Conservation (phyloP, 208 protist species). For the Porcisia deanei region DNA sequence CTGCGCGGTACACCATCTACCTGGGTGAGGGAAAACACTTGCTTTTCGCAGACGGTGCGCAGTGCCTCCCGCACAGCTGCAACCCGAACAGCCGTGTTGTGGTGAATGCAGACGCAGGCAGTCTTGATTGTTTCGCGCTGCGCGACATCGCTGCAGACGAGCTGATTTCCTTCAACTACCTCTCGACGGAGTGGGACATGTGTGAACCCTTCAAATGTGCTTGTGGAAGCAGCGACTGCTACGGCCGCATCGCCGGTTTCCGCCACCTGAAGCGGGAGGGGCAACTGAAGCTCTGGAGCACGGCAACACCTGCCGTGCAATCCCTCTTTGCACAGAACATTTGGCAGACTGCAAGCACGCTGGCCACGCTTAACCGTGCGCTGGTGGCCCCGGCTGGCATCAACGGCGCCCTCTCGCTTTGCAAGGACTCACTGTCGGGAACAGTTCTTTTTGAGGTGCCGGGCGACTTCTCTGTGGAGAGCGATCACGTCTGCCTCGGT, state of each 20-base stretch:
- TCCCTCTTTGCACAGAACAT: slow-evolving; percentile 61
- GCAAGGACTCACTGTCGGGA: slow-evolving; percentile 58
- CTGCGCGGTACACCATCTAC: slow-evolving; percentile 86
- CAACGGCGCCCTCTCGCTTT: slow-evolving; percentile 45
- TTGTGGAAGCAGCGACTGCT: slow-evolving; percentile 61
- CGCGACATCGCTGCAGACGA: slow-evolving; percentile 62
- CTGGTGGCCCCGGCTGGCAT: slow-evolving; percentile 38
- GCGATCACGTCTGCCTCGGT: slow-evolving; percentile 45
- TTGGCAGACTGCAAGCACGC: slow-evolving; percentile 38
- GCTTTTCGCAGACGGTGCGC: slow-evolving; percentile 67
- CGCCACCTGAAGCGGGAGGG: slow-evolving; percentile 46
- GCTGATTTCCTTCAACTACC: slow-evolving; percentile 87
- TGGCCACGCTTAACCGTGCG: slow-evolving; percentile 58
- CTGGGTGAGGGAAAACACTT: slow-evolving; percentile 82
- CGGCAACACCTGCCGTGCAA: slow-evolving; percentile 55
- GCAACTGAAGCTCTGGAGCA: slow-evolving; percentile 68
- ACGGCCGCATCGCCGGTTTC: slow-evolving; percentile 70
- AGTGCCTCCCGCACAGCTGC: slow-evolving; percentile 85
- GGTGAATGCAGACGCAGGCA: slow-evolving; percentile 61
- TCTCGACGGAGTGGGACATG: slow-evolving; percentile 91
- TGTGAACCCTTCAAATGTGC: slow-evolving; percentile 70
- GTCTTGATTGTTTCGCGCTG: slow-evolving; percentile 62
- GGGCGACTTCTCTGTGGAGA: slow-evolving; percentile 31
- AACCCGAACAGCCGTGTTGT: slow-evolving; percentile 79
- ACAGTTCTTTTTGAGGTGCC: slow-evolving; percentile 55